Evolutionary conservation across 257 asterid species (phyloP).

Genomic region (Solanum peruvianum): DNA sequence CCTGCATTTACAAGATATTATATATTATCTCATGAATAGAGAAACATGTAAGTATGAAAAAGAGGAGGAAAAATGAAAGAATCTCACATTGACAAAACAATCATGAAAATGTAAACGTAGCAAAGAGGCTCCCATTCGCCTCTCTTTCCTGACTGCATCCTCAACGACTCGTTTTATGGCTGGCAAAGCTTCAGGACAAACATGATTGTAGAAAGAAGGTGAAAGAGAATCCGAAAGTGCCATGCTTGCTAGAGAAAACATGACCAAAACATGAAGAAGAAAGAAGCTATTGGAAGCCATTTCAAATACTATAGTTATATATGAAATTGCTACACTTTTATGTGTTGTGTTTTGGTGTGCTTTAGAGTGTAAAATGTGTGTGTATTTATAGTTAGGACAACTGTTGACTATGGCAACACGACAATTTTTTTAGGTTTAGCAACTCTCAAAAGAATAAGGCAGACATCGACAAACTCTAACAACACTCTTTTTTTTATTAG

Average conservation of each 20-base stretch:
- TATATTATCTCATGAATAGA: neutral
- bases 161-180: constrained; percentile 20
- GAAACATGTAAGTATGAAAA: neutral
- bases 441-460: neutral
- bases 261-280: neutral
- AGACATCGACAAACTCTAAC: neutral
- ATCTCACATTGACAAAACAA: constrained; percentile 11
- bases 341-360: neutral
- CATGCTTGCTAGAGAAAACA: too few relatives aligned
- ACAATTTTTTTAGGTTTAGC: neutral
- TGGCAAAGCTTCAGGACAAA: constrained; percentile 21
- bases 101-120: constrained; percentile 20
- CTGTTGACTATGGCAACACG: neutral
- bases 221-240: too few relatives aligned
- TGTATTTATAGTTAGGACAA: neutral
- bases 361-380: neutral
- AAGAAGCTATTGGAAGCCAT: neutral
- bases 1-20: constrained; percentile 12
- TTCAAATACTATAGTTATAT: neutral
- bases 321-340: neutral
- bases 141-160: constrained; percentile 18
- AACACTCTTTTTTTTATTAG: too few relatives aligned
- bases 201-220: neutral
- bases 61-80: neutral
- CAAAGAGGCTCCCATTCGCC: constrained; percentile 24